Base-by-base conservation (phyloP, 495 filamentous ascomycete genomes). In the Aspergillus ellipticus region DNA sequence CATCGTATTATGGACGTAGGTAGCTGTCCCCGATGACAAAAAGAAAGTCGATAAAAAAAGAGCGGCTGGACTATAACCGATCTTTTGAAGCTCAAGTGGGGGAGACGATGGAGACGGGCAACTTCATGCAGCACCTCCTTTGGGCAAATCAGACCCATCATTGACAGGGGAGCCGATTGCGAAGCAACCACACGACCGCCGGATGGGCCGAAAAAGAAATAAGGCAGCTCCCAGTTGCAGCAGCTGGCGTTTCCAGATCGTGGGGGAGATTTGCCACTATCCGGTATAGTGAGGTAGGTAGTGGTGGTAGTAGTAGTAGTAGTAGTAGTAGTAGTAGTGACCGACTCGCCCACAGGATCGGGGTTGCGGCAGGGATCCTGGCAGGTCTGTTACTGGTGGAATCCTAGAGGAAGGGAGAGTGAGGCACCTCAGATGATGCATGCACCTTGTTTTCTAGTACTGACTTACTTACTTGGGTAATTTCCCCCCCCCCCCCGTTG, bases 251-350 rank as follows among this genome's bases (percentile, higher is more conserved):
- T 61, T 61, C 56, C 45, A 55, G 57, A 57, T 65, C 62, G 58
- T 61, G 62, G 58, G 62, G 55, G 49, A 56, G 60, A 61, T 65
- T 65, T 65, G 50, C 62, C 58, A 61, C 62, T 65, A 64, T 55
- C 47, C 48, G 22, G 9, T 24, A 59, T 47, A 59, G 42, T 58
- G 49, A 48, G 45, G 22, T 37, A 5, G 28, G 28, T 31, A 5
- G 28, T 10, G 5, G 10, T 10, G 5, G 5, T 31, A 31, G 28
- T 31, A 10, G 10, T 10, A 10, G 28, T 31, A 10, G 5, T 31
- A 31, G 4, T 5, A 4, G 4, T 5, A 5, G 28, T 31, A 31
- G 28, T 31, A 4, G 28, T 31, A 37, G 26, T 19, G n/a, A n/a
- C n/a, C n/a, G n/a, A n/a, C n/a, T 58, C 29, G 49, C 54, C 55